Evolutionary conservation across 176 grass and related monocot genomes (phyloP).

Genomic region (Secale cereale): DNA sequence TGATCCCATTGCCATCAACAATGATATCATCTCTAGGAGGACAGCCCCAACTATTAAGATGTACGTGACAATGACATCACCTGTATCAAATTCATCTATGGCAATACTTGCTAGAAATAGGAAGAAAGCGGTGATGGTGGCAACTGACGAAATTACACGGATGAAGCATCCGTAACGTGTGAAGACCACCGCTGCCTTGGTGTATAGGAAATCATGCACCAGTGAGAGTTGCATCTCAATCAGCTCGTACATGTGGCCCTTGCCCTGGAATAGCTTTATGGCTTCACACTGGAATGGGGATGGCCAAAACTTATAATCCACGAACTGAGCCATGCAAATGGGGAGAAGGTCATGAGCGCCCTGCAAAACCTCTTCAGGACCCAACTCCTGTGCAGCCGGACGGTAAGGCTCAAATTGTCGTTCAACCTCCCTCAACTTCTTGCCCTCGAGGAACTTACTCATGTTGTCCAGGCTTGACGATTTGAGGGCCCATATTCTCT

Average conservation of each 20-base stretch:
- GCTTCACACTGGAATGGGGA: not conserved
- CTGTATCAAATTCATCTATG: not conserved
- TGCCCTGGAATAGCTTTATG: not conserved
- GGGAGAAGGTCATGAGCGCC: not conserved
- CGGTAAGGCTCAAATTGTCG: rapidly evolving
- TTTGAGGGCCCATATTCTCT: no score
- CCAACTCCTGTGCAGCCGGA: not conserved
- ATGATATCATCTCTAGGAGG: not conserved
- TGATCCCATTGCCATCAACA: not conserved
- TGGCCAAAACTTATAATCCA: not conserved
- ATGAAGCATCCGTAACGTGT: no score
- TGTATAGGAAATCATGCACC: not conserved
- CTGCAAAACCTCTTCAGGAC: not conserved
- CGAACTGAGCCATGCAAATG: not conserved
- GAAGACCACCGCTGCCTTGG: not conserved
- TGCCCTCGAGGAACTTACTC: no score
- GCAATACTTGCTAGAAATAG: not conserved
- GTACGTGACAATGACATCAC: not conserved
- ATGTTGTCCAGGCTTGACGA: no score
- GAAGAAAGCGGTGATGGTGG: not conserved
- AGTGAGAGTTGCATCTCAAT: not conserved
- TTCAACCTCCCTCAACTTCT: no score
- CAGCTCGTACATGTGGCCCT: not conserved
- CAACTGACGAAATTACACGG: not conserved
- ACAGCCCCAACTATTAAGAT: not conserved